Base-by-base conservation (phyloP, 257 asterid species). In the Osmanthus fragrans region DNA sequence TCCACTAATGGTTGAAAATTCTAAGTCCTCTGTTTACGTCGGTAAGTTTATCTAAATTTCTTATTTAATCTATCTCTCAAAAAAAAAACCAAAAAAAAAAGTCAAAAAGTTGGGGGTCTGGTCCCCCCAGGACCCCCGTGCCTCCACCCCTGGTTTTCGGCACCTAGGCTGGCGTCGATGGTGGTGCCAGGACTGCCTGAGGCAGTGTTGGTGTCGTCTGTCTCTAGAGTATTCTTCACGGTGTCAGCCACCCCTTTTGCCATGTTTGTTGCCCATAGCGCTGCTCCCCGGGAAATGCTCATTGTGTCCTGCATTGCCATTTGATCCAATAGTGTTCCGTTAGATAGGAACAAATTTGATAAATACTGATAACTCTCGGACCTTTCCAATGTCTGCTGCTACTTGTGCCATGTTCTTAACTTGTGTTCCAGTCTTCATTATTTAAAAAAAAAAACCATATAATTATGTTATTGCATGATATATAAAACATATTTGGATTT, bases 351-450 rank as follows among this genome's bases (percentile, higher is more conserved):
- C n/a, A n/a, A n/a, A n/a, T n/a, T n/a, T n/a, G n/a, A n/a, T n/a
- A n/a, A n/a, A n/a, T n/a, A n/a, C n/a, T n/a, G n/a, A n/a, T n/a
- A n/a, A n/a, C n/a, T n/a, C n/a, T n/a, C n/a, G n/a, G n/a, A n/a
- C 88, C 74, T 81, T 80, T 4, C 84, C 88, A 1, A 77, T 71
- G 1, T 82, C 83, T 45, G 87, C 86, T 68, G 88, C 88, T 39
- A 85, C 90, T 36, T 82, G 83, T 5, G 85, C 66, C 65, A 74
- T 27, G 71, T 74, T 73, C 71, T 67, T 69, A 39, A 68, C 75
- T 74, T 79, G 83, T 34, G 37, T 49, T 40, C 83, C 83, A 7
- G 76, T 68, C 83, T 79, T 49, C 63, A 10, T 29, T 49, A 30
- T 54, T 29, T 54, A 3, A 33, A 51, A 16, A 39, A 29, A 7